phyloP scores from a whole-genome alignment of 495 filamentous ascomycete species.

The Chaetomium tenue region DNA sequence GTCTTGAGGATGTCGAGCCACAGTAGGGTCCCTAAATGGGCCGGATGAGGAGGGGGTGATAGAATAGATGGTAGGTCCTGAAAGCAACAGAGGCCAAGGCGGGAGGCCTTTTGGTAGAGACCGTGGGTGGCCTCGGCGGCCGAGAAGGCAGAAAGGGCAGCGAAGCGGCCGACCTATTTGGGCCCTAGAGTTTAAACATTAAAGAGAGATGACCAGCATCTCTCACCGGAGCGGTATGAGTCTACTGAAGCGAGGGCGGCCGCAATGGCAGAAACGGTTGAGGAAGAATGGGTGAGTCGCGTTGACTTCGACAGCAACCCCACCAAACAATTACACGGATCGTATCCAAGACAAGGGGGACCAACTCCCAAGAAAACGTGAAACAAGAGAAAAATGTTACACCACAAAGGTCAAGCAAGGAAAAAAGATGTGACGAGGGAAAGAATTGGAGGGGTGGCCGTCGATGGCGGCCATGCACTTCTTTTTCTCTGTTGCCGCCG shows the following conservation, averaged over 20 bases:
- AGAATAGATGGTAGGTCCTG: conserved; percentile 1
- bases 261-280: not conserved
- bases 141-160: conserved; percentile 24
- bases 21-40: not conserved
- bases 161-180: conserved; percentile 35
- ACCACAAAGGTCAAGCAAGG: conserved; percentile 2
- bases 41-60: not conserved
- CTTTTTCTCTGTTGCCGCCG: conserved; percentile 17
- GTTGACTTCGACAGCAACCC: not conserved
- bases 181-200: conserved; percentile 31
- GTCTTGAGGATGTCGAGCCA: conserved; percentile 16
- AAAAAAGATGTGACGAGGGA: conserved; percentile 18
- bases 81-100: not conserved
- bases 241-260: conserved; percentile 6
- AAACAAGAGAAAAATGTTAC: conserved; percentile 17
- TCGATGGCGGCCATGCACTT: conserved; percentile 3
- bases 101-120: conserved; percentile 4
- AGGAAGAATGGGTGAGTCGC: not conserved
- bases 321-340: conserved; percentile 10
- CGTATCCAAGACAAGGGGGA: not conserved
- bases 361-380: conserved; percentile 16
- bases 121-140: conserved; percentile 18
- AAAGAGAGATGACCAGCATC: conserved; percentile 43
- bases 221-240: conserved; percentile 30
- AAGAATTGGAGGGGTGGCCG: conserved; percentile 16